Base-by-base conservation (phyloP, 2,329 filamentous ascomycete genomes). In the Tolypocladium ophioglossoides region DNA sequence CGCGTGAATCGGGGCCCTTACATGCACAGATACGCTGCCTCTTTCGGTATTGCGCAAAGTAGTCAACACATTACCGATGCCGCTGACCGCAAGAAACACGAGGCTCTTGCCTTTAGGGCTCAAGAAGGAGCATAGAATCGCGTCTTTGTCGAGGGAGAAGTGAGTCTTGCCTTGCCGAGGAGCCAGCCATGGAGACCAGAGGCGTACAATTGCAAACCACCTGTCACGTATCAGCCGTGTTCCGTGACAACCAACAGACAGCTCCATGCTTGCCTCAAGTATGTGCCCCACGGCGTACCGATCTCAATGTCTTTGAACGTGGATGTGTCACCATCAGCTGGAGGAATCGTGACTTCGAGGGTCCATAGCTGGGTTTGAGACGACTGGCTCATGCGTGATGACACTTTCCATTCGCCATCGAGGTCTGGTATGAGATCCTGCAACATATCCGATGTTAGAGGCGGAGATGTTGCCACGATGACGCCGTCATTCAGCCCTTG, bases 131-230 rank as follows among this genome's bases (percentile, higher is more conserved):
- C 85, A 84, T 20, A 95, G 66, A 2, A 96, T 71, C 1, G 84
- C 89, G 63, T 95, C 88, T 61, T 91, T 88, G 57, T 90, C 86
- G 5, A 91, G 74, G 5, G 73, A 72, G 54, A 95, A 87, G 0
- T 72, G 72, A 4, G 74, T 69, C 57, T 80, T 83, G 14, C 91
- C 91, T 66, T 96, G 91, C 40, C 90, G 78, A n/a, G 92, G 92
- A 9, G 87, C 89, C 12, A 96, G 73, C 92, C 92, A 97, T 1
- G 91, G 86, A 37, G 79, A 80, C 83, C 85, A 94, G 4, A 89
- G 75, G 20, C 91, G 83, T 6, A 95, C 84, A 14, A 96, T 71
- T 9, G 89, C 83, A 66, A 96, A 92, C 83, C 90, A 95, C 61
- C 87, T 47, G 27, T 10, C 27, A 7, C 9, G 18, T 82, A 51